Base-by-base conservation (phyloP, 192 early-diverging fungal species). In the Gamsiella multidivaricata region DNA sequence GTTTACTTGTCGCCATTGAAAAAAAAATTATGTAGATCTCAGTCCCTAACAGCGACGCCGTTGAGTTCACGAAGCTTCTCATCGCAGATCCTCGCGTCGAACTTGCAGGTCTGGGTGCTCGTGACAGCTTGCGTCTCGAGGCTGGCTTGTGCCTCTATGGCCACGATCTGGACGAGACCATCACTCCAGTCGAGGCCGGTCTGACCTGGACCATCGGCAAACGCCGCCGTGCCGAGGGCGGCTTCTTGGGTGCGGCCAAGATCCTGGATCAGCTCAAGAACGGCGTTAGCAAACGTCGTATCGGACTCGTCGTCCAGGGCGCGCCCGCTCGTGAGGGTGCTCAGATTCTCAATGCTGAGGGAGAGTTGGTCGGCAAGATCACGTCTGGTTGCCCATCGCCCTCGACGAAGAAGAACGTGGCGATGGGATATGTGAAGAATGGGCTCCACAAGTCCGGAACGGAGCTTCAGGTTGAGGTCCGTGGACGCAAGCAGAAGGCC, bases 121-220 rank as follows among this genome's bases (percentile, higher is more conserved):
- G 97, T 75, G 97, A 99, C 83, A 91, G 88, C 67, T 87, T 99
- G 73, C 90, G 97, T 53, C 85, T 99, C 53, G 97, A 99, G 83
- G 97, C 97, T 43, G 96, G 97, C 17, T 82, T 99, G 59, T 99
- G 97, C 80, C 84, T 99, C 58, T 99, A 99, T 69, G 97, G 97
- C 37, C 87, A 98, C 61, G 97, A 99, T 73, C 79, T 99, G 43
- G 92, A 97, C 86, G 95, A 97, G 11, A 91, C 91, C 41, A 91
- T 89, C 43, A 94, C 95, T 7, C 97, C 96, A 11, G 88, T 98
- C 53, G 97, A 99, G 82, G 97, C 90, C 46, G 93, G 89, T 37
- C 84, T 99, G 60, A 89, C 92, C 50, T 99, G 96, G 96, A 99
- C 96, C 4, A 93, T 99, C 75, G 93, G 82, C 60, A 94, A 98